phyloP scores from a whole-genome alignment of 768 basidiomycete genomes.

The Dacryopinax spathularia region DNA sequence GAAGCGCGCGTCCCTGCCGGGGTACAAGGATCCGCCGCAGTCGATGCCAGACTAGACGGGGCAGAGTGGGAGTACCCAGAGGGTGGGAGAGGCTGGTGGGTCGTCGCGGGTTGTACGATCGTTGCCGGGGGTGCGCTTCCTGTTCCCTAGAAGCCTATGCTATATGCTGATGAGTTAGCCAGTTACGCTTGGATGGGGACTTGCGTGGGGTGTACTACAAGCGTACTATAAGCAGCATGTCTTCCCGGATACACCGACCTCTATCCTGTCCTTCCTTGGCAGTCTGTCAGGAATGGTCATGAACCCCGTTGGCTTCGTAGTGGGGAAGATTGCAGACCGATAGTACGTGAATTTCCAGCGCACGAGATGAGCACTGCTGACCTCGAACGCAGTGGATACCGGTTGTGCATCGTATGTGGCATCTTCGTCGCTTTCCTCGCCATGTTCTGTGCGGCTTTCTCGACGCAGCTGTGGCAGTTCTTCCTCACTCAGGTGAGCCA shows the following conservation, averaged over 20 bases:
- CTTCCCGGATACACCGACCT: constrained; percentile 7
- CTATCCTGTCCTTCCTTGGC: constrained; percentile 10
- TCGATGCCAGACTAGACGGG: neutral
- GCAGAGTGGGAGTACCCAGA: neutral
- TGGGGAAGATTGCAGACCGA: constrained; percentile 11
- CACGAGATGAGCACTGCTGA: neutral
- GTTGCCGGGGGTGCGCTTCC: too few relatives aligned
- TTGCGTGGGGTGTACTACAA: constrained; percentile 12
- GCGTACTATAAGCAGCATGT: constrained; percentile 8
- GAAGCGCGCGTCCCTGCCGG: neutral
- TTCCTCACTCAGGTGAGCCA: constrained; percentile 14
- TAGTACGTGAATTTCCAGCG: constrained; percentile 8
- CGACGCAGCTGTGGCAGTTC: constrained; percentile 12
- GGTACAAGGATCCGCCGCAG: neutral
- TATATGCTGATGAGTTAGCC: too few relatives aligned
- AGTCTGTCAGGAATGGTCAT: constrained; percentile 9
- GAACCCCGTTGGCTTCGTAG: constrained; percentile 9
- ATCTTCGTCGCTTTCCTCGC: constrained; percentile 4
- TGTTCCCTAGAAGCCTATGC: too few relatives aligned
- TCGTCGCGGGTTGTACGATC: neutral
- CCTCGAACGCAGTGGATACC: constrained; percentile 5
- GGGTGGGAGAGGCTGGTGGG: neutral
- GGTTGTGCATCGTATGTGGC: constrained; percentile 10
- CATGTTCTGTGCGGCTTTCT: constrained; percentile 10
- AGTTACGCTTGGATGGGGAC: neutral